Evolutionary conservation across 768 basidiomycete species (phyloP).

Genomic region (Leccinum disarticulatum): DNA sequence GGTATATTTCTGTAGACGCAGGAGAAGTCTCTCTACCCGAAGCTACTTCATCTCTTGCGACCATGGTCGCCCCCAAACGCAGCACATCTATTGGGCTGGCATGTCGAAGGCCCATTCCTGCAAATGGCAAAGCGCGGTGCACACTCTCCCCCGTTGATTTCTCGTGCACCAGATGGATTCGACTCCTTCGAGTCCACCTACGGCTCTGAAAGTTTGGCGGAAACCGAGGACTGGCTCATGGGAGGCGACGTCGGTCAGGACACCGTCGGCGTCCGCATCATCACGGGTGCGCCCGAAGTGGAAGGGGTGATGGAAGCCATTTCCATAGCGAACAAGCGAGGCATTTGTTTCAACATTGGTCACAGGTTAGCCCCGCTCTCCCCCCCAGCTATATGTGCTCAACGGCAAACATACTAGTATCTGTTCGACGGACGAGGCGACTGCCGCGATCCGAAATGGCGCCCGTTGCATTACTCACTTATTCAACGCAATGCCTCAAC

Average conservation of each 20-base stretch:
- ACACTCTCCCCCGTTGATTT: slow-evolving; percentile 67
- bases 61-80: slow-evolving; percentile 64
- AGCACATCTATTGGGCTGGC: slow-evolving; percentile 84
- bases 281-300: slow-evolving; percentile 87
- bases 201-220: slow-evolving; percentile 60
- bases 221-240: slow-evolving; percentile 69
- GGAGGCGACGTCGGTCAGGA: slow-evolving; percentile 27
- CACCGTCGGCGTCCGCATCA: slow-evolving; percentile 63
- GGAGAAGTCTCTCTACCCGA: slow-evolving; percentile 71
- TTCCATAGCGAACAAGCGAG: slow-evolving; percentile 54
- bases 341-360: slow-evolving; percentile 82
- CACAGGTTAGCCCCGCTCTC: slow-evolving; percentile 59
- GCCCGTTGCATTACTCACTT: slow-evolving; percentile 88
- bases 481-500: slow-evolving; percentile 91
- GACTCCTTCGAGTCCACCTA: slow-evolving; percentile 74
- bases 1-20: slow-evolving; percentile 55
- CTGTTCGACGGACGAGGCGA: slow-evolving; percentile 73
- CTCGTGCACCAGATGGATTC: slow-evolving; percentile 61
- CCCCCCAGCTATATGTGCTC: neutral
- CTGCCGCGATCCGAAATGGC: slow-evolving; percentile 65
- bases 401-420: slow-evolving; percentile 42
- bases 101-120: slow-evolving; percentile 89
- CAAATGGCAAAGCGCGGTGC: slow-evolving; percentile 82
- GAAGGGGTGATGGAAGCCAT: slow-evolving; percentile 77
- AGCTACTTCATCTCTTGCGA: slow-evolving; percentile 62